These are phyloP conservation scores for Magnusiomyces suaveolens DNA, from an alignment of 1,139 yeast genomes.

Conservation along the genomic window DNA sequence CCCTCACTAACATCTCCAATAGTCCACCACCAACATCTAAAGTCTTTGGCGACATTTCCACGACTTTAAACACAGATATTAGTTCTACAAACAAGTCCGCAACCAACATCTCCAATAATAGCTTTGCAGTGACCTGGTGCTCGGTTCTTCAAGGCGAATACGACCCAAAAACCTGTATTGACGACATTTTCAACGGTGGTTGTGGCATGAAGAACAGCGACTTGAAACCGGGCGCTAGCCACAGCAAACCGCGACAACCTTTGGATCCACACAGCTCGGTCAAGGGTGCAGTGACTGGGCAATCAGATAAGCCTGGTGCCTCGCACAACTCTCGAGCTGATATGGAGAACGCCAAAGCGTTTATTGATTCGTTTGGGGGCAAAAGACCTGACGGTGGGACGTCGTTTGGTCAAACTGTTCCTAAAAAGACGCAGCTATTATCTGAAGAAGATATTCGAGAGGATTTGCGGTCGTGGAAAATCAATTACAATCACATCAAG, in stretches of 20 bases:
- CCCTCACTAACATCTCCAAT: background rate
- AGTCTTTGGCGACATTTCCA: constrained; percentile 13
- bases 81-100: background rate
- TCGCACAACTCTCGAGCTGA: background rate
- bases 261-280: background rate
- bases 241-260: background rate
- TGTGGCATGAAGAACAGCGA: constrained; percentile 39
- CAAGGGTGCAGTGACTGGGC: background rate
- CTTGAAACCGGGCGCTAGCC: background rate
- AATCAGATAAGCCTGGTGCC: background rate
- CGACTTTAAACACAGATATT: background rate
- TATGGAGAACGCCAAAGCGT: background rate
- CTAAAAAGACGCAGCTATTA: background rate
- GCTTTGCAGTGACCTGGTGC: constrained; percentile 3
- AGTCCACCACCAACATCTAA: constrained; percentile 11
- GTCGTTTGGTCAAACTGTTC: background rate
- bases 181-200: constrained; percentile 67
- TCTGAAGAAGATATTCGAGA: constrained; percentile 14
- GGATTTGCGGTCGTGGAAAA: constrained; percentile 13
- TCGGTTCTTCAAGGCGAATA: constrained; percentile 25
- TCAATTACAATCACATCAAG: background rate
- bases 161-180: constrained; percentile 62
- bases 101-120: background rate
- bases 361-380: background rate
- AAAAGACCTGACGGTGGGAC: background rate